Conservation (phyloP, 306 rosid species). For the Cicer bijugum region DNA sequence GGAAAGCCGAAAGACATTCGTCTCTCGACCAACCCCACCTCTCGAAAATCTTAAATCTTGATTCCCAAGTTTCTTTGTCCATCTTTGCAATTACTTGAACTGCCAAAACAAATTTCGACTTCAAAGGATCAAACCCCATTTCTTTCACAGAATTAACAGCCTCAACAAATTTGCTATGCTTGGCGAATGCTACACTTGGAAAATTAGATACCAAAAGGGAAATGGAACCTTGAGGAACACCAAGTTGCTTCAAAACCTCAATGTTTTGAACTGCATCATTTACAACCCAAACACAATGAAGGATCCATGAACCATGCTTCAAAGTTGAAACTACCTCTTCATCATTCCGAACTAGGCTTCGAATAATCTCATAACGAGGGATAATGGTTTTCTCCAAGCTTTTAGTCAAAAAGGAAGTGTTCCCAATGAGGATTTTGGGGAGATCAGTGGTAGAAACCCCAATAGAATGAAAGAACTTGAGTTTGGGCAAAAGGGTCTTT, state of each 20-base stretch:
- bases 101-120: not conserved
- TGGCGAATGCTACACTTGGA: not conserved
- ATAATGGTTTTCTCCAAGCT: not conserved
- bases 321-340: not conserved
- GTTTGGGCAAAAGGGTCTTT: not conserved
- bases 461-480: not conserved
- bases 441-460: not conserved
- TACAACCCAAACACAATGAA: not conserved
- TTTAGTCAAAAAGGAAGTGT: not conserved
- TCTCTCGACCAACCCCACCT: not conserved
- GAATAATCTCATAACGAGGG: not conserved
- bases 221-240: not conserved
- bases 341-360: not conserved
- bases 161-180: not conserved
- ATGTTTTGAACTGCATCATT: not conserved
- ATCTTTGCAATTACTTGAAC: not conserved
- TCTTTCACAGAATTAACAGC: not conserved
- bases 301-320: not conserved
- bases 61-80: not conserved
- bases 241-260: not conserved
- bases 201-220: not conserved
- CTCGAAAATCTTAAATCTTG: not conserved
- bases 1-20: not conserved
- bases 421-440: not conserved
- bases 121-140: not conserved